Conservation (phyloP, 2,329 filamentous ascomycete species). For the Aspergillus sergii region DNA sequence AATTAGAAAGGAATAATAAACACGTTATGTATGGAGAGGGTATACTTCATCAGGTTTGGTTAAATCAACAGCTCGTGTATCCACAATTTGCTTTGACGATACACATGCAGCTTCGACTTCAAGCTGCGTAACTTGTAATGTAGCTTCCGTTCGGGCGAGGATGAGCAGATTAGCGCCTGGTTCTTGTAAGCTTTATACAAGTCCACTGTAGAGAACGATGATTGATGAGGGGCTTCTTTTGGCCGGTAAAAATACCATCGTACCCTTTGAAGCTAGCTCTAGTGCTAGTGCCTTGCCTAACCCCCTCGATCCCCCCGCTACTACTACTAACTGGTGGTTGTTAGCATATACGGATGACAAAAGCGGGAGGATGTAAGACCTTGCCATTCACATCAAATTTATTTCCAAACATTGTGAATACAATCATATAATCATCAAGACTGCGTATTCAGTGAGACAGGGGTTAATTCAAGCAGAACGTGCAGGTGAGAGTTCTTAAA, state of each 20-base stretch:
- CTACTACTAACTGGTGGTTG: slow-evolving; percentile 2
- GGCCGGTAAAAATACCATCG: background rate
- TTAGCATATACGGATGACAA: background rate
- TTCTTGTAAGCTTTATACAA: background rate
- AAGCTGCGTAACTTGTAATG: slow-evolving; percentile 1
- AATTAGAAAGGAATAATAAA: background rate
- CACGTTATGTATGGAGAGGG: background rate
- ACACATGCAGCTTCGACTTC: slow-evolving; percentile 6
- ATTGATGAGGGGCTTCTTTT: background rate
- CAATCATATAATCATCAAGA: background rate
- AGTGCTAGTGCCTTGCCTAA: slow-evolving; percentile 9
- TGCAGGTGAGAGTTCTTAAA: background rate
- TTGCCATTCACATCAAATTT: slow-evolving; percentile 10
- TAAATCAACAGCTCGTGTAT: slow-evolving; percentile 5
- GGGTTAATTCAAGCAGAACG: background rate
- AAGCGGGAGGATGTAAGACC: background rate
- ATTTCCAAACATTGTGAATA: background rate
- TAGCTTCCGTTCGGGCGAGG: background rate
- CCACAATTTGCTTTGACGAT: slow-evolving; percentile 9
- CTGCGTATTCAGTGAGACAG: background rate
- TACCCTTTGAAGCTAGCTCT: slow-evolving; percentile 11
- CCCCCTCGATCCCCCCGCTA: slow-evolving; percentile 10
- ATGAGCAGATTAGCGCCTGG: slow-evolving; percentile 11
- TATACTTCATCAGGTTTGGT: slow-evolving; percentile 6
- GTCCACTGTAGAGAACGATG: background rate